Conservation (phyloP, 345 rosid genomes). For the Syzygium grande region DNA sequence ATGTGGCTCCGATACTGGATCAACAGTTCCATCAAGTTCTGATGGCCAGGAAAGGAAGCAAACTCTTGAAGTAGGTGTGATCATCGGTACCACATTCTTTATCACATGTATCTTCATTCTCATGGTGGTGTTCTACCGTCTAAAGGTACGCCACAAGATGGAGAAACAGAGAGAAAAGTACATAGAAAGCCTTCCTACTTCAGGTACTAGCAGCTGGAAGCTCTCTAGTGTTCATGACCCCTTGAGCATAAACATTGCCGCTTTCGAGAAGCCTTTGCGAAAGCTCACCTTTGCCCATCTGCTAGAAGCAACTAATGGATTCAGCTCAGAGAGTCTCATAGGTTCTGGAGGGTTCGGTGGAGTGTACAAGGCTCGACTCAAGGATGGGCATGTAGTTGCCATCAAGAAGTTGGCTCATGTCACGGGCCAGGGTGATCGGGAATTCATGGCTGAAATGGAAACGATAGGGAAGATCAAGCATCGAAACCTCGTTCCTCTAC, state of each 20-base stretch:
- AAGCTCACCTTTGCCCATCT: conserved; percentile 85
- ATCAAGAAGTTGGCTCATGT: conserved; percentile 84
- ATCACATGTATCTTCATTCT: conserved; percentile 54
- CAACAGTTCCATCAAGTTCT: conserved; percentile 8
- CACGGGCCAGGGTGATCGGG: conserved; percentile 97
- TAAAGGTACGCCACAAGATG: conserved; percentile 37
- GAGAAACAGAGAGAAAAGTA: conserved; percentile 70
- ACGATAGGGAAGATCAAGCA: conserved; percentile 97
- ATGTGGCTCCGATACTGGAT: conserved; percentile 34
- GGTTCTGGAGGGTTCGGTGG: conserved; percentile 98
- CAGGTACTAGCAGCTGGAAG: conserved; percentile 91
- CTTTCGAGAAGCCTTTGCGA: conserved; percentile 89
- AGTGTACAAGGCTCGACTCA: conserved; percentile 86
- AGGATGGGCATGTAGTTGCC: conserved; percentile 74
- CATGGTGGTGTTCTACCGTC: conserved; percentile 50
- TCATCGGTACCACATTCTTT: conserved; percentile 57
- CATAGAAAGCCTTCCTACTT: conserved; percentile 84
- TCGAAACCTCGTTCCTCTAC: conserved; percentile 83
- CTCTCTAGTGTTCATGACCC: conserved; percentile 87
- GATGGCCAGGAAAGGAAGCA: conserved; percentile 24
- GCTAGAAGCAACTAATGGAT: conserved; percentile 97
- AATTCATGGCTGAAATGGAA: conserved; percentile 99
- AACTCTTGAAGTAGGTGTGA: conserved; percentile 43
- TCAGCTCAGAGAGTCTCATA: conserved; percentile 83
- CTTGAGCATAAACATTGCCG: conserved; percentile 79